A percentile compares a stretch with the other conserved stretches of the same genome.
phyloP scores from a whole-genome alignment of 2,329 filamentous ascomycete species.

The Sporothrix curviconia region DNA sequence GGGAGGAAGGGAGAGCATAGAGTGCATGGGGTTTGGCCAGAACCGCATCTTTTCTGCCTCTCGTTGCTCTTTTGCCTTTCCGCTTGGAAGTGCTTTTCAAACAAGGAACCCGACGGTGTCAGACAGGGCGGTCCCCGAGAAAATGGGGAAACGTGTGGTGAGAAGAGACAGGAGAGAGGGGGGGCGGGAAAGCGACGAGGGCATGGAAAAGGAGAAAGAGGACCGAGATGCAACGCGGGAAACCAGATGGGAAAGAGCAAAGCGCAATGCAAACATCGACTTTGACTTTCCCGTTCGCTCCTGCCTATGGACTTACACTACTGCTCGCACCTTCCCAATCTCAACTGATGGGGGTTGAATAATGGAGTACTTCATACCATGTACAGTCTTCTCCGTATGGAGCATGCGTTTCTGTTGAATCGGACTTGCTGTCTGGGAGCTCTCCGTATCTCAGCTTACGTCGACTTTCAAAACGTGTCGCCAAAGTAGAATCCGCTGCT shows the following conservation, averaged over 20 bases:
- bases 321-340: too few relatives aligned
- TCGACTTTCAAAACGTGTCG: not conserved
- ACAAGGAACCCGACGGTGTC: not conserved
- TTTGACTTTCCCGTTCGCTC: not conserved
- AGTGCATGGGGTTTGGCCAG: not conserved
- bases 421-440: not conserved
- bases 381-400: not conserved
- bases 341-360: too few relatives aligned
- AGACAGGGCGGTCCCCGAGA: constrained; percentile 3
- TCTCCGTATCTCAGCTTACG: not conserved
- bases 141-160: not conserved
- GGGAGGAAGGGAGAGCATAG: not conserved
- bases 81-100: not conserved
- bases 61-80: not conserved
- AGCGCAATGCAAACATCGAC: too few relatives aligned
- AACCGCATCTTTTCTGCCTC: not conserved
- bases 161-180: not conserved
- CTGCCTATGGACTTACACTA: too few relatives aligned
- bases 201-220: not conserved
- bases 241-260: not conserved
- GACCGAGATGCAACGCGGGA: not conserved
- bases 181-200: not conserved
- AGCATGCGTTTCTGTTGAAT: constrained; percentile 1
- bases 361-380: too few relatives aligned
- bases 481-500: too few relatives aligned